These are phyloP conservation scores for Saturnispora galanensis DNA, from an alignment of 805 yeast genomes.

Conservation along the genomic window DNA sequence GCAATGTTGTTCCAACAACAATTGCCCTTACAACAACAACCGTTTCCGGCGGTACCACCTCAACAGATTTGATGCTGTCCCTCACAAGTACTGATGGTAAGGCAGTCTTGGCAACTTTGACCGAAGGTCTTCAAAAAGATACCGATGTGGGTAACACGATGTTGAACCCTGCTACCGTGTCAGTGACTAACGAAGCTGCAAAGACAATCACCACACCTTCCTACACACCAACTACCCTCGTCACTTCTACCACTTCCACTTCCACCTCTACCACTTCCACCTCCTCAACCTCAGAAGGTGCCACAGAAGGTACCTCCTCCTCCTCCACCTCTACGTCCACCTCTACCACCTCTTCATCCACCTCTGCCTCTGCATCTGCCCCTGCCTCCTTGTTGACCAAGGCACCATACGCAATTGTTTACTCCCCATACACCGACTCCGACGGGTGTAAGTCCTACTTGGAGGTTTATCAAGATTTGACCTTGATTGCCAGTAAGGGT, in stretches of 20 bases:
- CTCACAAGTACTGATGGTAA: slow-evolving; percentile 7
- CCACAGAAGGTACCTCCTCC: background rate
- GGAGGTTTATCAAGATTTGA: slow-evolving; percentile 50
- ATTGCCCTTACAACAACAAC: slow-evolving; percentile 14
- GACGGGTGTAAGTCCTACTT: slow-evolving; percentile 54
- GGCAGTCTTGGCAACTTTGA: slow-evolving; percentile 7
- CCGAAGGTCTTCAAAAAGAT: slow-evolving; percentile 11
- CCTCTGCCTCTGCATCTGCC: slow-evolving; percentile 17
- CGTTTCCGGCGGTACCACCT: slow-evolving; percentile 9
- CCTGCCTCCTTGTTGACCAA: slow-evolving; percentile 23
- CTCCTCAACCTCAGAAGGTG: background rate
- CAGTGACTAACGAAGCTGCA: slow-evolving; percentile 16
- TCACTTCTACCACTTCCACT: slow-evolving; percentile 12
- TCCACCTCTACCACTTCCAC: too few relatives aligned
- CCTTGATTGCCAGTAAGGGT: slow-evolving; percentile 47
- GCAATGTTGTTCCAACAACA: slow-evolving; percentile 10
- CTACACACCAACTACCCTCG: slow-evolving; percentile 13
- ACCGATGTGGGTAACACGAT: slow-evolving; percentile 9
- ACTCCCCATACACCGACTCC: slow-evolving; percentile 68
- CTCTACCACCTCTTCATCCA: slow-evolving; percentile 10
- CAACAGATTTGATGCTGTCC: slow-evolving; percentile 11
- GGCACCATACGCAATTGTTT: slow-evolving; percentile 52
- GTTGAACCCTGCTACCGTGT: slow-evolving; percentile 13
- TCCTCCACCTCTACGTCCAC: slow-evolving; percentile 14
- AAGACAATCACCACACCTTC: background rate